A percentile compares a stretch with the other conserved stretches of the same genome.
Conservation (phyloP, 768 basidiomycete genomes). For the Xerocomus spinulosus region DNA sequence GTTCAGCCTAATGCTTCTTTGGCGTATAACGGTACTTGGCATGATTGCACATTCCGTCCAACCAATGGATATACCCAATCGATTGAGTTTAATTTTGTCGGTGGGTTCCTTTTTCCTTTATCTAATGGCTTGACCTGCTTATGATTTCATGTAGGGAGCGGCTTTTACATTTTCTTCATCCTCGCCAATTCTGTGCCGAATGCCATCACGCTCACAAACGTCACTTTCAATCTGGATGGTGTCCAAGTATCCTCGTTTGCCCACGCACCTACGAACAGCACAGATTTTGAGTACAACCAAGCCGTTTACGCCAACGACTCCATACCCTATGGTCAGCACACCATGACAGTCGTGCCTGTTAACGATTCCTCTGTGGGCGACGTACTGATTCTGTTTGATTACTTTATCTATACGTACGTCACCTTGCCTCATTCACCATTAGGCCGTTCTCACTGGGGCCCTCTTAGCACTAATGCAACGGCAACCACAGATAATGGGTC, state of each 20-base stretch:
- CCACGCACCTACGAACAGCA: background rate
- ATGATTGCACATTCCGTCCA: conserved; percentile 6
- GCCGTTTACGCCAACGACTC: conserved; percentile 7
- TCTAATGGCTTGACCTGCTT: background rate
- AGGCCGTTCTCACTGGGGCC: background rate
- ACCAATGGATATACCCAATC: background rate
- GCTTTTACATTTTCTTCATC: conserved; percentile 18
- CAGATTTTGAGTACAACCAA: conserved; percentile 12
- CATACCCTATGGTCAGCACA: conserved; percentile 5
- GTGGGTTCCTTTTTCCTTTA: background rate
- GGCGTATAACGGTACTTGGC: conserved; percentile 18
- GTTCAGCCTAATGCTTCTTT: background rate
- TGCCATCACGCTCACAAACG: background rate
- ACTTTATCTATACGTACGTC: conserved; percentile 16
- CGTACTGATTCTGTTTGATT: conserved; percentile 16
- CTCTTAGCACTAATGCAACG: background rate
- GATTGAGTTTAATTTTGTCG: conserved; percentile 12
- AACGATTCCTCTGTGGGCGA: background rate
- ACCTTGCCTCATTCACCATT: background rate
- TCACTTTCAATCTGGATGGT: conserved; percentile 13
- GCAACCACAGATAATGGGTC: too few relatives aligned
- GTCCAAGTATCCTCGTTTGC: background rate
- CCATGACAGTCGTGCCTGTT: conserved; percentile 6
- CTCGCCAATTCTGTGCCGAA: conserved; percentile 2
- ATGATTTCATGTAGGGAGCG: conserved; percentile 6